These are phyloP conservation scores for Triglochin maritima DNA, from an alignment of 106 monocot species.

Conservation along the genomic window DNA sequence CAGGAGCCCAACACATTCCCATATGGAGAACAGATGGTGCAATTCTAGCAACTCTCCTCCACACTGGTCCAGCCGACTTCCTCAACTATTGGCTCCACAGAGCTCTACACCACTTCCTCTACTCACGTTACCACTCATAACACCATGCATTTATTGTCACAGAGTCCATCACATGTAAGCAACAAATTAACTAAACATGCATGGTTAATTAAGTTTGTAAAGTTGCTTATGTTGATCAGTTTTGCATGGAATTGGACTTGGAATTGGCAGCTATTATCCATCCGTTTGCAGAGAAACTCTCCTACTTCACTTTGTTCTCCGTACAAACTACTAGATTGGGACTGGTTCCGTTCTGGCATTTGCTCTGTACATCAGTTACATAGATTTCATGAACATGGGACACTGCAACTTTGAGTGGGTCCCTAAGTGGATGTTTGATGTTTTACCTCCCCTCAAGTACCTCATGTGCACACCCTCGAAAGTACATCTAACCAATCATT, in stretches of 20 bases:
- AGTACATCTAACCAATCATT: conserved; percentile 13
- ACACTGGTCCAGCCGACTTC: conserved; percentile 75
- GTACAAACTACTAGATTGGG: conserved; percentile 27
- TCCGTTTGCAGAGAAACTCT: conserved; percentile 54
- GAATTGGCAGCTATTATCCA: conserved; percentile 55
- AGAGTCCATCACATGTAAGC: conserved; percentile 85
- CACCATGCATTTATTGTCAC: conserved; percentile 89
- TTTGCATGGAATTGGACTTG: too few species aligned
- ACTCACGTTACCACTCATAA: conserved; percentile 91
- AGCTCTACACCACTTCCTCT: conserved; percentile 83
- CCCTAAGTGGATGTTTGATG: conserved; percentile 41
- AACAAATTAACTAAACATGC: not conserved
- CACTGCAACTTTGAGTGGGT: conserved; percentile 85
- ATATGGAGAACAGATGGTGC: conserved; percentile 46
- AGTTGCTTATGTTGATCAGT: too few species aligned
- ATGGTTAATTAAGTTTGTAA: too few species aligned
- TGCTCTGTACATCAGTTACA: conserved; percentile 31
- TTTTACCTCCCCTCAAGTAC: conserved; percentile 54
- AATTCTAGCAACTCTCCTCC: conserved; percentile 33
- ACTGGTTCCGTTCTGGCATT: conserved; percentile 18
- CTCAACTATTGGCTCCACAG: conserved; percentile 96
- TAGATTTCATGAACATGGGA: conserved; percentile 84
- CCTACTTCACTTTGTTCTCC: conserved; percentile 44
- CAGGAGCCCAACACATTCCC: conserved; percentile 14
- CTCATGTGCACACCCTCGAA: conserved; percentile 78